A percentile compares a stretch with the other conserved stretches of the same genome.
Conservation (phyloP, 108 stramenopile species). For the Skeletonema marinoi region DNA sequence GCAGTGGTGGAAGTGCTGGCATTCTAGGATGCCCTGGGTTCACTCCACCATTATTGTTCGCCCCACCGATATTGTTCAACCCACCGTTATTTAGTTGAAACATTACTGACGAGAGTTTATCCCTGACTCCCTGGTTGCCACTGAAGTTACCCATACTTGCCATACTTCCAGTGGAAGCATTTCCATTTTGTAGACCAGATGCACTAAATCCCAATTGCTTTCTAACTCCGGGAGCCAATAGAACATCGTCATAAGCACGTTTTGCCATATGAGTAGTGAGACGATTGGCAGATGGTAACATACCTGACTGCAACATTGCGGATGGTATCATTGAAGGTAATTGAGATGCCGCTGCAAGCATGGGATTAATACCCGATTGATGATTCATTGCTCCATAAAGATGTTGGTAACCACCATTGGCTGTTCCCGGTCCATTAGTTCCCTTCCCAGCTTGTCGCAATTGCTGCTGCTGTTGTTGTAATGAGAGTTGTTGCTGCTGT, state of each 20-base stretch:
- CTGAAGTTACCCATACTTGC: not conserved
- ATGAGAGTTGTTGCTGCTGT: not conserved
- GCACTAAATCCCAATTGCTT: not conserved
- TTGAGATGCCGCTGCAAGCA: not conserved
- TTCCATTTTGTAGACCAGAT: not conserved
- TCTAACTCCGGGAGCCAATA: not conserved
- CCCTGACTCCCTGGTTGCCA: not conserved
- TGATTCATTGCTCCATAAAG: not conserved
- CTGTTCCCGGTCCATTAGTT: not conserved
- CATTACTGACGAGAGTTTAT: not conserved
- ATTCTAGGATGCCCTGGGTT: not conserved
- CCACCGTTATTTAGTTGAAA: not conserved
- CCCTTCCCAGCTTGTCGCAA: not conserved
- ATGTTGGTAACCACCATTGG: not conserved
- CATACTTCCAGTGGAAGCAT: not conserved
- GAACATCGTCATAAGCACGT: not conserved
- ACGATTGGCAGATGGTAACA: not conserved
- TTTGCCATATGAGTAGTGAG: not conserved
- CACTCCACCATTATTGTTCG: not conserved
- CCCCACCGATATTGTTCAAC: not conserved
- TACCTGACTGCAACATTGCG: not conserved
- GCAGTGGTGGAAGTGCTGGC: not conserved
- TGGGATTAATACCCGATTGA: not conserved
- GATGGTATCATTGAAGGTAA: conserved; percentile 1
- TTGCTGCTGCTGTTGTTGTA: not conserved